Percentiles rank a stretch among this genome's conserved stretches.
phyloP scores from a whole-genome alignment of 1,139 yeast species.

The Zygosaccharomyces pseudobailii region DNA sequence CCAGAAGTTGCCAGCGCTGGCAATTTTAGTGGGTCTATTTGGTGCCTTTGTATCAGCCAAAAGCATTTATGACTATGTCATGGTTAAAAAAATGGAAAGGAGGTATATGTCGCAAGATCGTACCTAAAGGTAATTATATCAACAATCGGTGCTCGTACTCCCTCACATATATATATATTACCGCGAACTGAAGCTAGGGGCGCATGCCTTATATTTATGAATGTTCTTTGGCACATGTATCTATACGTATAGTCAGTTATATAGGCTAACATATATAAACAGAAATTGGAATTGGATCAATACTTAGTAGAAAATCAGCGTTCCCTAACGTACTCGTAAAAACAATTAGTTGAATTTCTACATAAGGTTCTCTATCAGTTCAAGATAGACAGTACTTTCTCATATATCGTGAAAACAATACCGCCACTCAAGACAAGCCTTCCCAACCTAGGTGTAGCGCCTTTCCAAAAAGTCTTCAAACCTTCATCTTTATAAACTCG shows the following conservation, averaged over 20 bases:
- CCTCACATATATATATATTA: background rate
- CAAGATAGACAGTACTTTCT: slow-evolving; percentile 69
- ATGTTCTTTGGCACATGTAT: background rate
- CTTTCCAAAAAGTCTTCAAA: slow-evolving; percentile 91
- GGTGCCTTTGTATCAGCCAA: slow-evolving; percentile 66
- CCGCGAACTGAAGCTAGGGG: background rate
- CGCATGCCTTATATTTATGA: background rate
- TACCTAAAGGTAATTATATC: slow-evolving; percentile 2
- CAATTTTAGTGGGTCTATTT: slow-evolving; percentile 36
- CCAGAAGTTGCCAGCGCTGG: slow-evolving; percentile 37
- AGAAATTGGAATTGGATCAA: background rate
- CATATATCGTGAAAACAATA: slow-evolving; percentile 91
- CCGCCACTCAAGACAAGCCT: slow-evolving; percentile 91
- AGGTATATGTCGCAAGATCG: slow-evolving; percentile 28
- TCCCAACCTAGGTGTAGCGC: slow-evolving; percentile 95
- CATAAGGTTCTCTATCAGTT: slow-evolving; percentile 15
- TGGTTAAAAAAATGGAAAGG: slow-evolving; percentile 73
- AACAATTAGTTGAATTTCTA: background rate
- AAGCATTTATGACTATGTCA: slow-evolving; percentile 63
- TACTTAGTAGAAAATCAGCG: too few species aligned
- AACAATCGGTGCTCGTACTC: background rate
- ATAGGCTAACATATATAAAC: background rate
- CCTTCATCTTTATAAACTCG: slow-evolving; percentile 86
- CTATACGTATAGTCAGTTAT: background rate
- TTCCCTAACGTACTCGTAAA: too few species aligned